A percentile compares a stretch with the other conserved stretches of the same genome.
Evolutionary conservation across 1,139 yeast species (phyloP).

Genomic region (Candida sanyaensis): DNA sequence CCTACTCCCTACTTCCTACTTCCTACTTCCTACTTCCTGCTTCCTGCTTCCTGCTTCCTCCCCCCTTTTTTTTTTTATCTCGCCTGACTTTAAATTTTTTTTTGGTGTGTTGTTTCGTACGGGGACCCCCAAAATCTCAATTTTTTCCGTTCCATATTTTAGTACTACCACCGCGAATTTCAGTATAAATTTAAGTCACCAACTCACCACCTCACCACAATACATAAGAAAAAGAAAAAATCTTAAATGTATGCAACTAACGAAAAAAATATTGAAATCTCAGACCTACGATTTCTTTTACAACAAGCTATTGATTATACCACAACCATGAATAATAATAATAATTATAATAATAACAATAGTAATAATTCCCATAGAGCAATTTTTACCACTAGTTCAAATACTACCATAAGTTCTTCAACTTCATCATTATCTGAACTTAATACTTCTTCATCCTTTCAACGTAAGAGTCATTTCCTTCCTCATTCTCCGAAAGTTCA

Average conservation of each 20-base stretch:
- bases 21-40: too few species aligned
- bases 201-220: too few species aligned
- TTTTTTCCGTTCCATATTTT: too few species aligned
- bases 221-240: not conserved
- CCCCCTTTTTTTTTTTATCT: too few species aligned
- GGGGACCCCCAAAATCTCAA: too few species aligned
- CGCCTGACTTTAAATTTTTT: too few species aligned
- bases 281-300: slow-evolving; percentile 2
- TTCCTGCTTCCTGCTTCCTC: too few species aligned
- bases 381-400: not conserved
- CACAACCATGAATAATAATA: not conserved
- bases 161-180: too few species aligned
- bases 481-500: slow-evolving; percentile 31
- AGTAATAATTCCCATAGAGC: not conserved
- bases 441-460: slow-evolving; percentile 7
- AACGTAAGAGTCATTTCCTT: not conserved
- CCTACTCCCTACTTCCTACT: too few species aligned
- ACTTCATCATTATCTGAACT: slow-evolving; percentile 1
- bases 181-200: too few species aligned
- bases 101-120: too few species aligned
- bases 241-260: not conserved
- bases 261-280: slow-evolving; percentile 1
- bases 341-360: not conserved
- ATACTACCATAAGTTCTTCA: slow-evolving; percentile 6
- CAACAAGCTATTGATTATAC: not conserved